phyloP scores from a whole-genome alignment of 305 asterid species.

The Fraxinus albicans region DNA sequence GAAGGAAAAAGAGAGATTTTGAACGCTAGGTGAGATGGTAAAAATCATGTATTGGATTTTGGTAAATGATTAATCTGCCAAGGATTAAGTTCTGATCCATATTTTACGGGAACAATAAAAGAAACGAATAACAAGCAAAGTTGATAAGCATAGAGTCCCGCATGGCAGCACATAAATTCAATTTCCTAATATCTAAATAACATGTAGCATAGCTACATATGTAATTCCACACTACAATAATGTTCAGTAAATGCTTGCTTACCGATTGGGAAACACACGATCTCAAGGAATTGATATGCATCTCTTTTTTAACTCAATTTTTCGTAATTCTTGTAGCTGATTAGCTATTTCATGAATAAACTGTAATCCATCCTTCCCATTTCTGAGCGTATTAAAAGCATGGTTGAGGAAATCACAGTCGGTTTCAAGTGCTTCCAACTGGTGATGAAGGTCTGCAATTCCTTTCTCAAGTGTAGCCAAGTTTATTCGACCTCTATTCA shows the following conservation, averaged over 20 bases:
- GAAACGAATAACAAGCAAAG: neutral
- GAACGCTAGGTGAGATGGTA: neutral
- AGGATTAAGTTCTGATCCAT: neutral
- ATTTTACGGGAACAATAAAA: neutral
- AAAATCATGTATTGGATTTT: neutral
- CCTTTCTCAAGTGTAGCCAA: slow-evolving; percentile 28
- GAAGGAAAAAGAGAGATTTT: neutral
- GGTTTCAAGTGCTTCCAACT: slow-evolving; percentile 46
- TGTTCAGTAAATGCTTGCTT: slow-evolving; percentile 25
- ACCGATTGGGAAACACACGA: slow-evolving; percentile 15
- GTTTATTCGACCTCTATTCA: slow-evolving; percentile 23
- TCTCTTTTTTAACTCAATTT: slow-evolving; percentile 30
- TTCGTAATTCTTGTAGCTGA: slow-evolving; percentile 47
- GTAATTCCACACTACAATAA: neutral
- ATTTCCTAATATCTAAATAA: neutral
- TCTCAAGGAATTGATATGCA: slow-evolving; percentile 31
- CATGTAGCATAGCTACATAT: neutral
- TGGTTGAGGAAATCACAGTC: slow-evolving; percentile 44
- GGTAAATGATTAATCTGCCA: neutral
- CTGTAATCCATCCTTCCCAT: slow-evolving; percentile 44
- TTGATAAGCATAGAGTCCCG: neutral
- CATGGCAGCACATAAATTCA: neutral
- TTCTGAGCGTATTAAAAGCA: slow-evolving; percentile 39
- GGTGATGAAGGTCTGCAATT: slow-evolving; percentile 35
- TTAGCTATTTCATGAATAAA: slow-evolving; percentile 44